phyloP scores from a whole-genome alignment of 768 basidiomycete genomes.

The Phlebiopsis flavidoalba region DNA sequence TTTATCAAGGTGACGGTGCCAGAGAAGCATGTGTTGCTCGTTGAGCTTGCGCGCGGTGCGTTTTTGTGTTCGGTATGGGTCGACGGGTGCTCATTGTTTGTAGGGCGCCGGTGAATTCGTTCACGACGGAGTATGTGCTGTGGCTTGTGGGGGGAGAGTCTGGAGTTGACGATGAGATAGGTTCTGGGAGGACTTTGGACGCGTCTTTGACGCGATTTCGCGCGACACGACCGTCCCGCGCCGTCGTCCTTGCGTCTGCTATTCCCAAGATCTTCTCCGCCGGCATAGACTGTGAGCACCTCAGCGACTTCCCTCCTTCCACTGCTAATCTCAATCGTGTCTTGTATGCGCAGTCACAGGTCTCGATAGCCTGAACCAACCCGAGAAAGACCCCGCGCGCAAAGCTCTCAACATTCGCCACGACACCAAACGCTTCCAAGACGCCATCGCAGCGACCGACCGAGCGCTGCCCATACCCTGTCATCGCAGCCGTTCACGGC shows the following conservation, averaged over 20 bases:
- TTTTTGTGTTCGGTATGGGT: not conserved
- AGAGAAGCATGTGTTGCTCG: slow-evolving; percentile 32
- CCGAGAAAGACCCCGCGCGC: slow-evolving; percentile 45
- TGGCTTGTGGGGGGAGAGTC: not conserved
- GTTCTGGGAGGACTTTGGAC: slow-evolving; percentile 68
- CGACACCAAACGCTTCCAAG: slow-evolving; percentile 58
- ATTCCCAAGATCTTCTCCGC: slow-evolving; percentile 76
- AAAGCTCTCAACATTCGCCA: slow-evolving; percentile 43
- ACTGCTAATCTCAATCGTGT: not conserved
- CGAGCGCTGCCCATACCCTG: slow-evolving; percentile 70
- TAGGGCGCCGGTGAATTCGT: slow-evolving; percentile 67
- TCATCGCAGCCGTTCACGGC: slow-evolving; percentile 81
- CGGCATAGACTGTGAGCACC: slow-evolving; percentile 67
- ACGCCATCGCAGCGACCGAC: slow-evolving; percentile 60
- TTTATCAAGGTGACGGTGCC: slow-evolving; percentile 32
- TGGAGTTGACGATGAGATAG: slow-evolving; percentile 29
- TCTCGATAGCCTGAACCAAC: not conserved
- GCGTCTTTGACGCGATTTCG: slow-evolving; percentile 52
- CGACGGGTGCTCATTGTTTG: not conserved
- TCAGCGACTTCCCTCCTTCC: not conserved
- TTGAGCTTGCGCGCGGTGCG: slow-evolving; percentile 34
- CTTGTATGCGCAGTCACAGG: slow-evolving; percentile 24
- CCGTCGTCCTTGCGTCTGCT: slow-evolving; percentile 66
- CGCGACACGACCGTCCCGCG: slow-evolving; percentile 56
- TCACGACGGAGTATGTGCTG: slow-evolving; percentile 38